Conservation (phyloP, 1,284 basidiomycete species). For the Leccinum fallax region DNA sequence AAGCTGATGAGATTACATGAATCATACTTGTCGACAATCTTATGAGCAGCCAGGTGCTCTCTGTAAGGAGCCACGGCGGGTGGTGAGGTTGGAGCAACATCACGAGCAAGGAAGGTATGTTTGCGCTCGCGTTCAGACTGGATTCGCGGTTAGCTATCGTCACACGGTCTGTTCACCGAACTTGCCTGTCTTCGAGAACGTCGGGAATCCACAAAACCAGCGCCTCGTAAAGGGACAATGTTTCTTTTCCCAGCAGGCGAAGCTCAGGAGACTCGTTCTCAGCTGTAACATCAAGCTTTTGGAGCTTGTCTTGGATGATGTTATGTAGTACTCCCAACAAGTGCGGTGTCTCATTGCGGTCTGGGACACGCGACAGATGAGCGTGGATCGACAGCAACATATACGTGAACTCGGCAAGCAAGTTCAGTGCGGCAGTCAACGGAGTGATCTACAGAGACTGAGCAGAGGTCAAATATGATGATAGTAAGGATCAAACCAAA, state of each 20-base stretch:
- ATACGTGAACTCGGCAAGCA: slow-evolving; percentile 50
- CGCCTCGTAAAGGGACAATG: slow-evolving; percentile 53
- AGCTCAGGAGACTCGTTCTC: slow-evolving; percentile 26
- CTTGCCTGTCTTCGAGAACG: slow-evolving; percentile 46
- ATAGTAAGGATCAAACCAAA: slow-evolving; percentile 41
- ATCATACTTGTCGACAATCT: slow-evolving; percentile 58
- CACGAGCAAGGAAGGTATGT: slow-evolving; percentile 44
- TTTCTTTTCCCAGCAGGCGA: slow-evolving; percentile 41
- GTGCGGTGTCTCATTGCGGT: slow-evolving; percentile 29
- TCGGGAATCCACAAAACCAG: slow-evolving; percentile 52
- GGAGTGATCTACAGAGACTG: slow-evolving; percentile 42
- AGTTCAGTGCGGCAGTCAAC: slow-evolving; percentile 53
- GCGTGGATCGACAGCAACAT: slow-evolving; percentile 52
- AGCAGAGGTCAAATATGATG: slow-evolving; percentile 4
- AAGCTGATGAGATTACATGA: slow-evolving; percentile 23
- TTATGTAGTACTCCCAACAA: slow-evolving; percentile 46
- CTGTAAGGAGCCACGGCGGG: slow-evolving; percentile 50
- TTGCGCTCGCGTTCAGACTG: slow-evolving; percentile 46
- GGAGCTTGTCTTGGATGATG: slow-evolving; percentile 45
- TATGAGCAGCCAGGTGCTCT: slow-evolving; percentile 49
- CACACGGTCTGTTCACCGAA: neutral
- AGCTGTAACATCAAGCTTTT: slow-evolving; percentile 30
- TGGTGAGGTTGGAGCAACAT: slow-evolving; percentile 53
- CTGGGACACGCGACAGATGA: slow-evolving; percentile 38
- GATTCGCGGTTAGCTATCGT: slow-evolving; percentile 3